phyloP scores from a whole-genome alignment of 2,329 filamentous ascomycete genomes.

The Xylariomycetidae sp. region DNA sequence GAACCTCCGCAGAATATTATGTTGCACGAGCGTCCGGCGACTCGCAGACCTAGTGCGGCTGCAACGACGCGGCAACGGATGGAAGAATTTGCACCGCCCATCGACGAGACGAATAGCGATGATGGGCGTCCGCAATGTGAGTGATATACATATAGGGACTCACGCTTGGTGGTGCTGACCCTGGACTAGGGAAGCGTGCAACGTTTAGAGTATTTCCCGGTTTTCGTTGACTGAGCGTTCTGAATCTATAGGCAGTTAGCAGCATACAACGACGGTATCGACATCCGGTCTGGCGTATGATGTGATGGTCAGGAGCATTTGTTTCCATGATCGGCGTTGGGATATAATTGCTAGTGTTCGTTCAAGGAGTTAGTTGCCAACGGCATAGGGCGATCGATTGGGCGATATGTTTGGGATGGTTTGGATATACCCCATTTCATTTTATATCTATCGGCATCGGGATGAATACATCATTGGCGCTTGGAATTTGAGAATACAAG shows the following conservation, averaged over 20 bases:
- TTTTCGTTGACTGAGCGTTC: constrained; percentile 15
- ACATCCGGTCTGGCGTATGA: constrained; percentile 16
- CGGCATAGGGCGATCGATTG: not conserved
- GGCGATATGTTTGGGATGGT: not conserved
- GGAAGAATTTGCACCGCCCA: constrained; percentile 21
- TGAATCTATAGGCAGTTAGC: constrained; percentile 2
- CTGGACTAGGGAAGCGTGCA: constrained; percentile 35
- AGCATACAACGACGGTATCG: constrained; percentile 3
- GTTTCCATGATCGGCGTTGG: not conserved
- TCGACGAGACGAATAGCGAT: constrained; percentile 27
- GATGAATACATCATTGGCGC: too few relatives aligned
- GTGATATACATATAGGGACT: constrained; percentile 6
- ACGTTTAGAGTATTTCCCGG: constrained; percentile 40
- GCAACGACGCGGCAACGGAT: constrained; percentile 19
- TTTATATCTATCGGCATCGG: too few relatives aligned
- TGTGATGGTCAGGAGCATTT: not conserved
- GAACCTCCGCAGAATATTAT: constrained; percentile 15
- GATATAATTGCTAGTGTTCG: not conserved
- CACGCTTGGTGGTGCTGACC: constrained; percentile 16
- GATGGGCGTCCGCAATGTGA: constrained; percentile 26
- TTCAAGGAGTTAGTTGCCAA: not conserved
- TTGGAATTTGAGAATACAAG: too few relatives aligned
- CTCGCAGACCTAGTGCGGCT: constrained; percentile 5
- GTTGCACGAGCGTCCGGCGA: constrained; percentile 15
- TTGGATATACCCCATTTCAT: not conserved